Conservation (phyloP, 1,284 basidiomycete genomes). For the Cerioporus squamosus region DNA sequence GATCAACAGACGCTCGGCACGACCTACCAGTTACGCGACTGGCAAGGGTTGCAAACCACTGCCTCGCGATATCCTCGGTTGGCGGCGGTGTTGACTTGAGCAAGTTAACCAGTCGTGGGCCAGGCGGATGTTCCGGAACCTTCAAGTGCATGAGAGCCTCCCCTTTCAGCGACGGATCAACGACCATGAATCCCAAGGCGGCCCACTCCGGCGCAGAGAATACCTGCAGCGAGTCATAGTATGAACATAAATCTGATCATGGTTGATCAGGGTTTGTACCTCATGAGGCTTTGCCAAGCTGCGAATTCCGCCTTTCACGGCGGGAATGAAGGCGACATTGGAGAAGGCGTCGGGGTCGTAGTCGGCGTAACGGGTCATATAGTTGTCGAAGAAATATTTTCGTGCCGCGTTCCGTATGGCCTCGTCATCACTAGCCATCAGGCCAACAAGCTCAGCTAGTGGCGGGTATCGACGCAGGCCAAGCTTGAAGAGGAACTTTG, state of each 20-base stretch:
- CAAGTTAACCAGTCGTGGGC: slow-evolving; percentile 64
- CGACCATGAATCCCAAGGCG: slow-evolving; percentile 76
- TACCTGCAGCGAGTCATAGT: slow-evolving; percentile 49
- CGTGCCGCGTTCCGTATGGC: slow-evolving; percentile 61
- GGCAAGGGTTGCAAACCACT: slow-evolving; percentile 82
- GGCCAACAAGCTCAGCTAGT: slow-evolving; percentile 64
- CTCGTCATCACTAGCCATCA: slow-evolving; percentile 63
- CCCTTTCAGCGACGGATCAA: slow-evolving; percentile 57
- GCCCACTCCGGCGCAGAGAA: slow-evolving; percentile 77
- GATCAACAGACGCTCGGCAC: background rate
- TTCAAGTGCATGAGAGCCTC: slow-evolving; percentile 72
- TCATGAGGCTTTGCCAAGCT: slow-evolving; percentile 71
- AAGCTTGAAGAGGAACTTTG: slow-evolving; percentile 82
- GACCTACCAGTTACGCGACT: slow-evolving; percentile 67
- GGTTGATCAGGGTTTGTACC: slow-evolving; percentile 42
- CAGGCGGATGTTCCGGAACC: slow-evolving; percentile 76
- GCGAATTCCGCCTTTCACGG: slow-evolving; percentile 53
- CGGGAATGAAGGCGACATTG: slow-evolving; percentile 82
- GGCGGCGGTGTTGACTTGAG: slow-evolving; percentile 70
- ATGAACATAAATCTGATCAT: background rate
- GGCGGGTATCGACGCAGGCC: slow-evolving; percentile 81
- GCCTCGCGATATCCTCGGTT: slow-evolving; percentile 56
- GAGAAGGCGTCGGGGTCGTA: slow-evolving; percentile 61
- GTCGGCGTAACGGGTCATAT: slow-evolving; percentile 63
- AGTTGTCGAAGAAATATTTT: slow-evolving; percentile 80